Conservation (phyloP, 768 basidiomycete species). For the Dentipellis fragilis region DNA sequence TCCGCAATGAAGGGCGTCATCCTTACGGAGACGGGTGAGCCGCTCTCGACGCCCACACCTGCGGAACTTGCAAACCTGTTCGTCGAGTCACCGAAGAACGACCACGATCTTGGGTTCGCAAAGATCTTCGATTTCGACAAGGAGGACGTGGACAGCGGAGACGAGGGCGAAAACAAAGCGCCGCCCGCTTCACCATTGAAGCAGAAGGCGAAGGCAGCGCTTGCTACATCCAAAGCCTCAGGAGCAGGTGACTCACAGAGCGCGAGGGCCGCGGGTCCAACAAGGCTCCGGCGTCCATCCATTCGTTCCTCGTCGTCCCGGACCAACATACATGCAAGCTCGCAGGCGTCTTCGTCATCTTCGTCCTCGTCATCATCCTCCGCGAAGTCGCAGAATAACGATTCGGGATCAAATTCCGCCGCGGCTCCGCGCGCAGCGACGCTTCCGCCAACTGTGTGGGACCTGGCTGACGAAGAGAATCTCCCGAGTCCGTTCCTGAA, state of each 20-base stretch:
- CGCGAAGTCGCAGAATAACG: not conserved
- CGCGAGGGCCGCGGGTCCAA: not conserved
- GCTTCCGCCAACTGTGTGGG: conserved; percentile 29
- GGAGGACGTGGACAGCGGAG: conserved; percentile 21
- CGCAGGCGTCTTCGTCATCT: conserved; percentile 10
- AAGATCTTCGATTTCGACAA: conserved; percentile 64
- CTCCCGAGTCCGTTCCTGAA: conserved; percentile 79
- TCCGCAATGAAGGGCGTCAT: conserved; percentile 54
- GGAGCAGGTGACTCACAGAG: conserved; percentile 1
- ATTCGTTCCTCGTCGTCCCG: not conserved
- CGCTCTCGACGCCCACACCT: conserved; percentile 61
- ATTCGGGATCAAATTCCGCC: too few relatives aligned
- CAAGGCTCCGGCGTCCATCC: not conserved
- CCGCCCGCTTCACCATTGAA: conserved; percentile 34
- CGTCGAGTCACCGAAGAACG: conserved; percentile 57
- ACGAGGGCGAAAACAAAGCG: conserved; percentile 19
- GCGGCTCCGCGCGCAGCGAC: not conserved
- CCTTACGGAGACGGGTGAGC: conserved; percentile 68
- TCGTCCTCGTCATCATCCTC: conserved; percentile 1
- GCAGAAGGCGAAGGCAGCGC: conserved; percentile 20
- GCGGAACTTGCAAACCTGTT: conserved; percentile 59
- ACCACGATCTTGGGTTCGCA: conserved; percentile 50
- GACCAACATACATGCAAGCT: not conserved
- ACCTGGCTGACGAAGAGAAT: conserved; percentile 72
- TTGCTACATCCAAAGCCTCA: conserved; percentile 1